These are phyloP conservation scores for Wickerhamomyces bisporus DNA, from an alignment of 805 yeast genomes.

Conservation along the genomic window DNA sequence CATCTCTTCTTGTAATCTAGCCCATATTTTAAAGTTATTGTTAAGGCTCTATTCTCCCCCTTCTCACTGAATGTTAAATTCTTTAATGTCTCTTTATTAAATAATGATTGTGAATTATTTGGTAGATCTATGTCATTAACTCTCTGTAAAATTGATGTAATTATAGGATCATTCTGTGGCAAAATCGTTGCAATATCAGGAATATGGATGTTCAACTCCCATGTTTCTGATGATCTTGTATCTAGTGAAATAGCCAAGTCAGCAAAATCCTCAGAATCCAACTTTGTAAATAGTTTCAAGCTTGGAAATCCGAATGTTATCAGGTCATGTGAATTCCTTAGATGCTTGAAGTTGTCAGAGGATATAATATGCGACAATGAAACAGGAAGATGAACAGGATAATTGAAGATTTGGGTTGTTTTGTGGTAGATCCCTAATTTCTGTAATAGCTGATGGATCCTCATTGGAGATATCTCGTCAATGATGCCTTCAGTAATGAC, in stretches of 20 bases:
- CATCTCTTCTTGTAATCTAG: conserved; percentile 3
- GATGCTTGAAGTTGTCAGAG: conserved; percentile 3
- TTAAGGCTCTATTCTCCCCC: conserved; percentile 4
- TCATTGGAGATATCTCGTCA: background rate
- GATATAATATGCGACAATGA: background rate
- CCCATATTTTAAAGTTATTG: conserved; percentile 5
- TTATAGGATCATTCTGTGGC: background rate
- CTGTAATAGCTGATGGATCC: background rate
- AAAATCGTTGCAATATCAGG: conserved; percentile 10
- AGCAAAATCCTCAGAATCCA: conserved; percentile 1
- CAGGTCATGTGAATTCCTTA: conserved; percentile 1
- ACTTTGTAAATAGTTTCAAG: background rate
- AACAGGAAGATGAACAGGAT: background rate
- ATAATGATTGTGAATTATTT: background rate
- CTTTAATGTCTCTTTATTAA: conserved; percentile 1
- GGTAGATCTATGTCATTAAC: conserved; percentile 3
- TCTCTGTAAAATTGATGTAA: background rate
- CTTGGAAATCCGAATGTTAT: conserved; percentile 9
- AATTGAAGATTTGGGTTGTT: background rate
- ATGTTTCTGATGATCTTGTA: background rate
- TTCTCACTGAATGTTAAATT: conserved; percentile 1
- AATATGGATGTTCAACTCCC: conserved; percentile 8
- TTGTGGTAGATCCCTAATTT: background rate
- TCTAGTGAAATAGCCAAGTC: conserved; percentile 9
- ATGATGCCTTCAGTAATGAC: background rate